phyloP scores from a whole-genome alignment of 2,329 filamentous ascomycete genomes.

The Aspergillus unguis region DNA sequence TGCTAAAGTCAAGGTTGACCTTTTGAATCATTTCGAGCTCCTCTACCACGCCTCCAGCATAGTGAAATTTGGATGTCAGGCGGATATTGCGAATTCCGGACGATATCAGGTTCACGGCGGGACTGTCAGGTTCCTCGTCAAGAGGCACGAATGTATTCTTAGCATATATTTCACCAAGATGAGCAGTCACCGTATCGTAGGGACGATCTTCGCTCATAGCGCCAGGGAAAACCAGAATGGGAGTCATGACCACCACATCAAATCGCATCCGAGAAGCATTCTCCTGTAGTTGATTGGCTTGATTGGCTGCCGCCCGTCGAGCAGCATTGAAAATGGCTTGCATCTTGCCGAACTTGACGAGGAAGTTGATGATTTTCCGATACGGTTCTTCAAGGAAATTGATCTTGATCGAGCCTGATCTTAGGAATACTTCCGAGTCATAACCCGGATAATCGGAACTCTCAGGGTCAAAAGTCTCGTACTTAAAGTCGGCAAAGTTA shows the following conservation, averaged over 20 bases:
- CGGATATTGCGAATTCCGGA: constrained; percentile 90
- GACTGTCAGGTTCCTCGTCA: constrained; percentile 69
- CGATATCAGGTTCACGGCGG: constrained; percentile 82
- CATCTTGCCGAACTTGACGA: constrained; percentile 99
- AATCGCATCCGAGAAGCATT: constrained; percentile 88
- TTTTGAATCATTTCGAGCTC: constrained; percentile 96
- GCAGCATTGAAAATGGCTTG: constrained; percentile 98
- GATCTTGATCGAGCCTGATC: constrained; percentile 91
- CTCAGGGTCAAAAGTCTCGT: constrained; percentile 84
- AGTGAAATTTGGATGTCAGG: constrained; percentile 85
- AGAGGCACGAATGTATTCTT: constrained; percentile 88
- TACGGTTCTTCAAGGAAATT: constrained; percentile 98
- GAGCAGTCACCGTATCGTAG: constrained; percentile 83
- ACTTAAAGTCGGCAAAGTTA: constrained; percentile 93
- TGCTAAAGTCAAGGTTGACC: constrained; percentile 87
- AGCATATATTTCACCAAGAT: constrained; percentile 94
- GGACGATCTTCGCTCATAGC: constrained; percentile 66
- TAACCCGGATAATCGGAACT: constrained; percentile 85
- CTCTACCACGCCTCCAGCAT: constrained; percentile 67
- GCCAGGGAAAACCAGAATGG: constrained; percentile 91
- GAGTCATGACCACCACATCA: constrained; percentile 87
- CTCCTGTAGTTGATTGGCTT: constrained; percentile 90
- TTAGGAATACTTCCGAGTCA: constrained; percentile 83
- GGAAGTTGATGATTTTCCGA: constrained; percentile 94
- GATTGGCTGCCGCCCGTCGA: constrained; percentile 86